phyloP scores from a whole-genome alignment of 345 rosid species.

The Citrus hindsii region DNA sequence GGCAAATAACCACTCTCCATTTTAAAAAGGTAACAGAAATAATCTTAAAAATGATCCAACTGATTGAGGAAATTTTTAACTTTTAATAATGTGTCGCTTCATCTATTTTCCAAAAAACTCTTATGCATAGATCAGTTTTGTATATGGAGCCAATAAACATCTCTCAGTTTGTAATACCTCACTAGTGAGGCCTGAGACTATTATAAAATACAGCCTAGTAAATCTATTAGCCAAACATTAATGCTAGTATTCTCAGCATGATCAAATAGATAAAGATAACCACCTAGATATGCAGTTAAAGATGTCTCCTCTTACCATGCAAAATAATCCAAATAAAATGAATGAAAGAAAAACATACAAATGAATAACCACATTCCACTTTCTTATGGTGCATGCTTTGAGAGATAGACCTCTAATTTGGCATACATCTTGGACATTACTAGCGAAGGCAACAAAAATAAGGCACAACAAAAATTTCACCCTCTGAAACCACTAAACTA shows the following conservation, averaged over 20 bases:
- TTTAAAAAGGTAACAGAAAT: neutral
- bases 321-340: neutral
- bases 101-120: neutral
- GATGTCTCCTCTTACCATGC: neutral
- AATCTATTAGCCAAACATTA: neutral
- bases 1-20: neutral
- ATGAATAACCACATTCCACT: neutral
- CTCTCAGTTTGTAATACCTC: neutral
- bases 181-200: neutral
- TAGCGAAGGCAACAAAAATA: neutral
- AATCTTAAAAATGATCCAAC: neutral
- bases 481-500: neutral
- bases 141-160: neutral
- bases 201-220: neutral
- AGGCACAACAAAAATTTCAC: neutral
- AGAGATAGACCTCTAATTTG: neutral
- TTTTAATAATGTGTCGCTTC: neutral
- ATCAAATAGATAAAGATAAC: neutral
- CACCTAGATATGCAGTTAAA: neutral
- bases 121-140: neutral
- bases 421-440: neutral
- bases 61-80: neutral
- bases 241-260: neutral
- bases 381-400: neutral
- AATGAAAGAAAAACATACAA: neutral